Percentiles rank a stretch among this genome's conserved stretches.
phyloP scores from a whole-genome alignment of 2,329 filamentous ascomycete genomes.

The Simplicillium sp. region DNA sequence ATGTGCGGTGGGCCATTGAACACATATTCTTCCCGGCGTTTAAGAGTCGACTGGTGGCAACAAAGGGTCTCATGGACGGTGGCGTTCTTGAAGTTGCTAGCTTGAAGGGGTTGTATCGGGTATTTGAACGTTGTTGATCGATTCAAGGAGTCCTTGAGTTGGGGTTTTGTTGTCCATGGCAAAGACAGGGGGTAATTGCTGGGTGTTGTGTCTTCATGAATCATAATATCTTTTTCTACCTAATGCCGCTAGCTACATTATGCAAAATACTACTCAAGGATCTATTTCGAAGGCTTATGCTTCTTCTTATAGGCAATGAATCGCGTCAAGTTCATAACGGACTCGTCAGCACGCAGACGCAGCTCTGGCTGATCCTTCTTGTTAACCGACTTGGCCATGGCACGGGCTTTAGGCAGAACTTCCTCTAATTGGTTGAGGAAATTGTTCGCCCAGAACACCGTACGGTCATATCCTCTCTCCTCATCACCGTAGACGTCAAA shows the following conservation, averaged over 20 bases:
- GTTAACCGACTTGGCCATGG: conserved; percentile 50
- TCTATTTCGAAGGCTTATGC: conserved; percentile 27
- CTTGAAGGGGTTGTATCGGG: conserved; percentile 82
- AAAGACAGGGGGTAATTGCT: background rate
- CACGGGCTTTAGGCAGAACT: conserved; percentile 40
- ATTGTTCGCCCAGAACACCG: conserved; percentile 54
- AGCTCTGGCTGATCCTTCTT: conserved; percentile 49
- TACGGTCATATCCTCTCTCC: conserved; percentile 44
- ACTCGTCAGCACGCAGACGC: conserved; percentile 51
- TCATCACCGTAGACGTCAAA: conserved; percentile 61
- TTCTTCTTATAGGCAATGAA: conserved; percentile 60
- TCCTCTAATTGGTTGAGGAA: conserved; percentile 51
- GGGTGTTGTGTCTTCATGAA: conserved; percentile 3
- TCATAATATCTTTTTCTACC: background rate
- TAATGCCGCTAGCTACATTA: too few species aligned
- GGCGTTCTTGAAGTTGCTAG: conserved; percentile 79
- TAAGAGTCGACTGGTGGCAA: conserved; percentile 73
- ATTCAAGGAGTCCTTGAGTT: background rate
- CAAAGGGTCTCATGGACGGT: conserved; percentile 63
- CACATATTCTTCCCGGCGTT: conserved; percentile 86
- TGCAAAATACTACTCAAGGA: background rate
- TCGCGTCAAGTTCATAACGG: conserved; percentile 46
- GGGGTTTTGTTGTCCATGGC: background rate
- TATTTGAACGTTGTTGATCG: conserved; percentile 82
- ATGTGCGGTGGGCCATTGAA: conserved; percentile 71